phyloP scores from a whole-genome alignment of 2,329 filamentous ascomycete genomes.

The Exophiala mesophila region DNA sequence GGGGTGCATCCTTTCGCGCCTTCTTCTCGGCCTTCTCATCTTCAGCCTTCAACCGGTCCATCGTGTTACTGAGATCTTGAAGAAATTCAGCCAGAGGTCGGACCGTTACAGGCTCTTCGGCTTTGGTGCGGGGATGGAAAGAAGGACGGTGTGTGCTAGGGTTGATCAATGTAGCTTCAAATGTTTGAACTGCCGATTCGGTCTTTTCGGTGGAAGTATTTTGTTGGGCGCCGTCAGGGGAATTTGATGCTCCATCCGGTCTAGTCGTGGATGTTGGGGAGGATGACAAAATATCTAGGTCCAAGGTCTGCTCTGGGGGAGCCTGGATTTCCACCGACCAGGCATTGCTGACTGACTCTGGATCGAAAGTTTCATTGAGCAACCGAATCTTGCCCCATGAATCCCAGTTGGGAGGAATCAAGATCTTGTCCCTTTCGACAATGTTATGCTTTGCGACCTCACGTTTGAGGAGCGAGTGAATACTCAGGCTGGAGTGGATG shows the following conservation, averaged over 20 bases:
- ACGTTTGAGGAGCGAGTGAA: constrained; percentile 75
- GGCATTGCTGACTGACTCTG: constrained; percentile 75
- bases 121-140: constrained; percentile 35
- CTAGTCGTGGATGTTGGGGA: constrained; percentile 26
- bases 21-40: constrained; percentile 42
- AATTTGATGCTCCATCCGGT: constrained; percentile 26
- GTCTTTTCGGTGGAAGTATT: constrained; percentile 19
- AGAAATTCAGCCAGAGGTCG: constrained; percentile 72
- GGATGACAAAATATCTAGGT: constrained; percentile 25
- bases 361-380: constrained; percentile 83
- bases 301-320: constrained; percentile 30
- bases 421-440: constrained; percentile 87
- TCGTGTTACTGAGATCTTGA: constrained; percentile 64
- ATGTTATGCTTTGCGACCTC: constrained; percentile 82
- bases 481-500: constrained; percentile 78
- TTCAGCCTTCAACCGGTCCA: constrained; percentile 61
- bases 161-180: constrained; percentile 19
- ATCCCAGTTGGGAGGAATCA: constrained; percentile 96
- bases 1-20: constrained; percentile 16
- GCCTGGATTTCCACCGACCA: constrained; percentile 82
- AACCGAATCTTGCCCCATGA: constrained; percentile 97
- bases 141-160: constrained; percentile 14
- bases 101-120: constrained; percentile 50
- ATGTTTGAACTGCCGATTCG: constrained; percentile 19
- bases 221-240: constrained; percentile 28